Percentiles rank a stretch among this genome's conserved stretches.
Evolutionary conservation across 2,329 filamentous ascomycete genomes (phyloP).

Genomic region (Colletotrichum viniferum): DNA sequence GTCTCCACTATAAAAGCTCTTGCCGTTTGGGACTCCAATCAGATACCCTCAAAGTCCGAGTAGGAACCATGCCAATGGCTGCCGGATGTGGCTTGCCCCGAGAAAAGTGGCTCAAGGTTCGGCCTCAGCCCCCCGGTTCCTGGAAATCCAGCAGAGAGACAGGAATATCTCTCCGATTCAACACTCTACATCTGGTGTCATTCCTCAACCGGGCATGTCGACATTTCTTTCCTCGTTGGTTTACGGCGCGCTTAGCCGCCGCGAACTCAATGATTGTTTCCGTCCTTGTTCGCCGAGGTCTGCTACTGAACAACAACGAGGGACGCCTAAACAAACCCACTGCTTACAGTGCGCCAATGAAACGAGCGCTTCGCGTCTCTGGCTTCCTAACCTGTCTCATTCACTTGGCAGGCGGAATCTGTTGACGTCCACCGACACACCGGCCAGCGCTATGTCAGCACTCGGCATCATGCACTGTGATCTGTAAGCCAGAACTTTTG

Average conservation of each 20-base stretch:
- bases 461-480: neutral
- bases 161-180: neutral
- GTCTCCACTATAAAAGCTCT: neutral
- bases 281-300: neutral
- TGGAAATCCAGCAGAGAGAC: neutral
- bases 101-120: neutral
- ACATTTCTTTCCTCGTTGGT: neutral
- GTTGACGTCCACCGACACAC: neutral
- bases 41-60: neutral
- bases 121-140: neutral
- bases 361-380: neutral
- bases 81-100: neutral
- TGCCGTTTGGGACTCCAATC: neutral
- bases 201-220: neutral
- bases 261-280: neutral
- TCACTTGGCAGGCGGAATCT: neutral
- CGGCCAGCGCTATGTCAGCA: conserved; percentile 1
- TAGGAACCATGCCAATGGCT: neutral
- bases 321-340: neutral
- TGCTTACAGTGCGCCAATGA: neutral
- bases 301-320: neutral
- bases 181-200: neutral
- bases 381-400: neutral
- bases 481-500: conserved; percentile 5
- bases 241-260: neutral